Evolutionary conservation across 176 grass and related monocot species (phyloP), one percentile per base, ranked within the genome.

Genomic region (Elaeis guineensis): DNA sequence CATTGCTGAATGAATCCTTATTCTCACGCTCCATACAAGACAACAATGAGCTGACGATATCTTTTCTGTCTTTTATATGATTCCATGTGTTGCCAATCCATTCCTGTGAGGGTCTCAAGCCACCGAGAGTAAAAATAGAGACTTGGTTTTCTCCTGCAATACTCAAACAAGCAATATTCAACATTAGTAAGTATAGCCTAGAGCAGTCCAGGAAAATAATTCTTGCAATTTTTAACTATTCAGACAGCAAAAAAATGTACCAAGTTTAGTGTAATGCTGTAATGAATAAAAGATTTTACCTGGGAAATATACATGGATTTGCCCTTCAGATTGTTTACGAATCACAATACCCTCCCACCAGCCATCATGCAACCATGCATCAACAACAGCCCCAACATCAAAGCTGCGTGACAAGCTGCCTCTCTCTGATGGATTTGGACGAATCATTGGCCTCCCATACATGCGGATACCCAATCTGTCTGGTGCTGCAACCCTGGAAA

Each of bases 321-420:
- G 58, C 48, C 65, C 65, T 9, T 65, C 66, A 60, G 67, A 71
- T 71, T 81, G 63, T 19, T 56, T 59, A 4, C 35, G 58, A 66
- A 82, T 72, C 25, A 90, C 69, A 60, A 96, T 85, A 59, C 92
- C 92, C 83, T 90, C 92, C 92, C 92, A 96, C 92, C 86, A 96
- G 55, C 92, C 87, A 82, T 60, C 79, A 65, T 87, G 81, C 87
- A 81, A 90, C 87, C 81, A 84, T 25, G 81, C 83, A 75, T 96
- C 92, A 52, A 96, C 87, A 69, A 88, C 49, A 59, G 78, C 35
- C 50, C 92, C 92, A 79, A 75, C 32, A 48, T 75, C 58, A 50
- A 85, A 75, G 63, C 25, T 61, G 55, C 55, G 66, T n/a, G n/a
- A 18, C 0, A 25, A 19, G 68, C 76, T 62, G 17, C 44, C 69